phyloP scores from a whole-genome alignment of 164 flowering plant genomes.

The Piper longum region DNA sequence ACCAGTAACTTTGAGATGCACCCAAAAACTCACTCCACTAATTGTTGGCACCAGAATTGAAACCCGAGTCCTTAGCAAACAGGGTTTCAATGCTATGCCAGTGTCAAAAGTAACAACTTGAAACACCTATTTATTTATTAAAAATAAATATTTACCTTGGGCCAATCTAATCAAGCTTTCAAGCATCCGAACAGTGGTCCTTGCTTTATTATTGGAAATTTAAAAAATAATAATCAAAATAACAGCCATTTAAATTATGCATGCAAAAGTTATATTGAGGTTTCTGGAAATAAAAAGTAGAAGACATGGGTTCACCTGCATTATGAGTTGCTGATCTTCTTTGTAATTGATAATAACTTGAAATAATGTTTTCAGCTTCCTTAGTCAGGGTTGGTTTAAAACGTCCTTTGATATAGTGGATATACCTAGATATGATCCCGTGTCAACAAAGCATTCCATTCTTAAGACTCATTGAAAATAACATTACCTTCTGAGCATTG shows the following conservation, averaged over 20 bases:
- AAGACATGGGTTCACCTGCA: constrained; percentile 46
- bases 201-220: constrained; percentile 34
- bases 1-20: not conserved
- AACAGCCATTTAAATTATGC: not conserved
- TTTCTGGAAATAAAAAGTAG: not conserved
- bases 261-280: not conserved
- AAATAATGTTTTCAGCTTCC: constrained; percentile 84
- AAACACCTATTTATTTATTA: not conserved
- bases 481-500: constrained; percentile 65
- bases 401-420: constrained; percentile 59
- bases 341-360: constrained; percentile 93
- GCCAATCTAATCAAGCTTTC: constrained; percentile 92
- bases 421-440: constrained; percentile 39
- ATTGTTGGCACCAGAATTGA: too few species aligned
- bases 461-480: too few species aligned
- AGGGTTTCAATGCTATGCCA: too few species aligned
- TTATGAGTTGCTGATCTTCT: constrained; percentile 75
- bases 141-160: constrained; percentile 41
- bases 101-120: too few species aligned
- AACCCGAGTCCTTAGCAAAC: too few species aligned
- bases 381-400: constrained; percentile 75
- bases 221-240: too few species aligned
- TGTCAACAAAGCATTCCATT: not conserved
- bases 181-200: constrained; percentile 95
- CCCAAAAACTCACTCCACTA: too few species aligned